phyloP scores from a whole-genome alignment of 2,329 filamentous ascomycete species.

The Fusarium tjaetaba region DNA sequence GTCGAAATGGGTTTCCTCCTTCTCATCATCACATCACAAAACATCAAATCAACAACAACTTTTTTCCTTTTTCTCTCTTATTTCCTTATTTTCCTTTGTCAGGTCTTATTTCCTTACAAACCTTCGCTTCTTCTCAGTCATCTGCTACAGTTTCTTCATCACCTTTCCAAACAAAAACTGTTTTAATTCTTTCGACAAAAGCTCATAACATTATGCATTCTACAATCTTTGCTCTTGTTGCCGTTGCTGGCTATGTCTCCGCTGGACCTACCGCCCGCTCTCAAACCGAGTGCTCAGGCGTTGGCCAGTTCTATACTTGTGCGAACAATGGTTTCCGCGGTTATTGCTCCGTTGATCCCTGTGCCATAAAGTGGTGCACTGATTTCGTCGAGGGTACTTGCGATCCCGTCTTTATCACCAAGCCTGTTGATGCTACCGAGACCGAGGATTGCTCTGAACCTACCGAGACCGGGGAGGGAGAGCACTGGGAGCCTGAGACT shows the following conservation, averaged over 20 bases:
- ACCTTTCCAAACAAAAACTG: conserved; percentile 7
- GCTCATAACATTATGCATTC: conserved; percentile 30
- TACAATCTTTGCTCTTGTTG: conserved; percentile 21
- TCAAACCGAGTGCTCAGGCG: conserved; percentile 20
- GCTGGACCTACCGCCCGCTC: conserved; percentile 13
- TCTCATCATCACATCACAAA: conserved; percentile 35
- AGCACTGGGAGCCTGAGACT: not conserved
- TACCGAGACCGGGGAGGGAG: not conserved
- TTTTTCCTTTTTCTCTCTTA: not conserved
- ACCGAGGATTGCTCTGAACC: not conserved
- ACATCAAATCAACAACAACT: conserved; percentile 14
- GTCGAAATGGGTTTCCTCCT: not conserved
- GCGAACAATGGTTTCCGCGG: conserved; percentile 25
- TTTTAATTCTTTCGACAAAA: not conserved
- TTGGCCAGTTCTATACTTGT: conserved; percentile 25
- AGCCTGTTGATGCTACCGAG: not conserved
- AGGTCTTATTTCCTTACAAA: conserved; percentile 32
- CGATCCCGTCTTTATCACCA: conserved; percentile 12
- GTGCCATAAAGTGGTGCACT: conserved; percentile 20
- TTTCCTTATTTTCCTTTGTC: conserved; percentile 36
- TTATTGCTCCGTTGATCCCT: conserved; percentile 21
- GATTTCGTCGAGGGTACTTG: conserved; percentile 22
- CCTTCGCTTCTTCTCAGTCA: conserved; percentile 29
- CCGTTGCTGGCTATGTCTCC: conserved; percentile 15
- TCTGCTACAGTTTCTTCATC: conserved; percentile 5